These are phyloP conservation scores for Solanum verrucosum DNA, from an alignment of 257 asterid genomes.

Conservation along the genomic window DNA sequence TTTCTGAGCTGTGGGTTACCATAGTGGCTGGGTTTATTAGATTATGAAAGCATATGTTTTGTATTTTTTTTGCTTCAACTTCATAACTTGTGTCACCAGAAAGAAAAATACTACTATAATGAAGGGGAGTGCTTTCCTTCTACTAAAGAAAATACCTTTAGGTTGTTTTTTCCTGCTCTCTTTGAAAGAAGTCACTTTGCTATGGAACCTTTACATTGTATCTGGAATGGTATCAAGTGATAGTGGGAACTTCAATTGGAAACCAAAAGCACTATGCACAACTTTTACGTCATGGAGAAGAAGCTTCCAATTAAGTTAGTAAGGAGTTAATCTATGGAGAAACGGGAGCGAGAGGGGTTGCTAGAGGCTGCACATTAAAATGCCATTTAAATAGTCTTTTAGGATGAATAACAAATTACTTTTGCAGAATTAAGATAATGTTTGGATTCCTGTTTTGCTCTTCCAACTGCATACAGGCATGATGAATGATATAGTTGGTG, in stretches of 20 bases:
- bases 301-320: background rate
- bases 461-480: background rate
- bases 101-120: background rate
- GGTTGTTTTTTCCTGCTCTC: background rate
- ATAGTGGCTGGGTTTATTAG: background rate
- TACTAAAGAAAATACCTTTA: background rate
- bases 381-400: background rate
- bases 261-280: background rate
- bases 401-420: background rate
- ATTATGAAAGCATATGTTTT: background rate
- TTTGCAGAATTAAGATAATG: background rate
- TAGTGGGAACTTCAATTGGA: background rate
- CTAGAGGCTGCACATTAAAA: background rate
- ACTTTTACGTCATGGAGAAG: background rate
- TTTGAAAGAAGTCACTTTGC: background rate
- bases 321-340: background rate
- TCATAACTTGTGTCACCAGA: background rate
- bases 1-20: background rate
- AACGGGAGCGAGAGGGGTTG: background rate
- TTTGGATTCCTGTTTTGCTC: background rate
- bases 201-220: background rate
- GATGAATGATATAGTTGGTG: background rate
- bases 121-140: background rate
- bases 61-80: background rate
- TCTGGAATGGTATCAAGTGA: background rate